Conservation (phyloP, 176 grass and related monocot species). For the Ensete glaucum region DNA sequence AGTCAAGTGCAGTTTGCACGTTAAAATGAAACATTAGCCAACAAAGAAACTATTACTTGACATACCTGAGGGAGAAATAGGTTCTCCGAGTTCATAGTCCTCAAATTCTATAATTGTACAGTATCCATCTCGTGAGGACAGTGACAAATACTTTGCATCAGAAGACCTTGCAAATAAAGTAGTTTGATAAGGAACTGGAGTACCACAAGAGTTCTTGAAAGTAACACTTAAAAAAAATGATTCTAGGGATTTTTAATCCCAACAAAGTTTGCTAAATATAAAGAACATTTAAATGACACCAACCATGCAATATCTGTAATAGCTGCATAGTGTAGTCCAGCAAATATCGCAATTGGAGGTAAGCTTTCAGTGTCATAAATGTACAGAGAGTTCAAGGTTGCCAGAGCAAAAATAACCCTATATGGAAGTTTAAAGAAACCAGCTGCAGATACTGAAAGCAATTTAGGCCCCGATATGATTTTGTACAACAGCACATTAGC, state of each 20-base stretch:
- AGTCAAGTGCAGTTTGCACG: background rate
- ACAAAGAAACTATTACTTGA: background rate
- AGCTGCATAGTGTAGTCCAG: constrained; percentile 95
- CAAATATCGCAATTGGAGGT: constrained; percentile 63
- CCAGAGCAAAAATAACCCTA: constrained; percentile 71
- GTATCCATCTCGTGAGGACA: constrained; percentile 81
- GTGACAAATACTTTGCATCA: constrained; percentile 76
- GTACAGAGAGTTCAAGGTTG: constrained; percentile 82
- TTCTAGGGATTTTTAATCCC: background rate
- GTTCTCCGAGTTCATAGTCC: constrained; percentile 59
- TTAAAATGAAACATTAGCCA: background rate
- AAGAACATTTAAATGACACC: constrained; percentile 12
- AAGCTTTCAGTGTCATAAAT: constrained; percentile 90
- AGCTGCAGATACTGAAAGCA: constrained; percentile 31
- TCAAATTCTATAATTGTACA: constrained; percentile 97
- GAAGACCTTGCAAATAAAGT: constrained; percentile 42
- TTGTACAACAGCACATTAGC: background rate
- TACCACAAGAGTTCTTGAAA: background rate
- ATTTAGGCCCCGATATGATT: background rate
- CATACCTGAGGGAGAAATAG: constrained; percentile 46
- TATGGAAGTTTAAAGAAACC: constrained; percentile 91
- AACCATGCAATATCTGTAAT: constrained; percentile 97
- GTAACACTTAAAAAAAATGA: background rate
- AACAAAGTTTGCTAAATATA: background rate
- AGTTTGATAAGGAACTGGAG: background rate